Conservation (phyloP, 176 grass and related monocot genomes). For the Phoenix dactylifera region DNA sequence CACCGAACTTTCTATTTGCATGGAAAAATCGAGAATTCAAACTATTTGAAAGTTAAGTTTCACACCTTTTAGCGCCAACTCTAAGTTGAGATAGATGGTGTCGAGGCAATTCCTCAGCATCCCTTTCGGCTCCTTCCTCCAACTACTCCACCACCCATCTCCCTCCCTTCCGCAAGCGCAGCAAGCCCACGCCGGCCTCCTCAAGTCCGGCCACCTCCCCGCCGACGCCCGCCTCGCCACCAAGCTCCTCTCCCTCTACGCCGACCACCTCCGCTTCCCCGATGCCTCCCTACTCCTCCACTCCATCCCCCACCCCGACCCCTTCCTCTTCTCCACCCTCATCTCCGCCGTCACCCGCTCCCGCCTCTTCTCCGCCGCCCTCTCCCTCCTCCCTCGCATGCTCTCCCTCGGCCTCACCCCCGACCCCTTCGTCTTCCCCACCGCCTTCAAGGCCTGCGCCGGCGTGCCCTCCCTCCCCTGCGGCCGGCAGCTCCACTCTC, state of each 20-base stretch:
- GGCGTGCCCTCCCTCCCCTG: conserved; percentile 17
- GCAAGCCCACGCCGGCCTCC: conserved; percentile 11
- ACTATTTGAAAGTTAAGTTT: too few relatives aligned
- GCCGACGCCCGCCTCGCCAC: background rate
- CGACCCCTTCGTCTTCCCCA: conserved; percentile 47
- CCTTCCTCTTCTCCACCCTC: conserved; percentile 11
- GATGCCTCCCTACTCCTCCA: background rate
- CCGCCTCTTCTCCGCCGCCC: background rate
- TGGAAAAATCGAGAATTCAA: too few relatives aligned
- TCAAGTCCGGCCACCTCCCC: conserved; percentile 13
- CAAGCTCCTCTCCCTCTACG: conserved; percentile 7
- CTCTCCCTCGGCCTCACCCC: conserved; percentile 45
- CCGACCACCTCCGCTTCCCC: background rate
- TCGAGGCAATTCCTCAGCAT: too few relatives aligned
- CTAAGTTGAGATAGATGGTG: too few relatives aligned
- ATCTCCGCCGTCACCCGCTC: conserved; percentile 11
- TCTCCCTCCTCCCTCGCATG: conserved; percentile 32
- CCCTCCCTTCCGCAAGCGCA: background rate
- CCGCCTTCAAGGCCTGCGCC: conserved; percentile 53
- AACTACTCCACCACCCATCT: background rate
- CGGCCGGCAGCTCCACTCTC: conserved; percentile 36
- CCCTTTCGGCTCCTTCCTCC: background rate
- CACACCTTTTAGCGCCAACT: too few relatives aligned
- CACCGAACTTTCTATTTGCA: too few relatives aligned
- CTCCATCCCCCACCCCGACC: conserved; percentile 2